Percentiles rank a stretch among this genome's conserved stretches.
These are phyloP conservation scores for Phytopythium mirpurense DNA, from an alignment of 352 stramenopile genomes.

Conservation along the genomic window DNA sequence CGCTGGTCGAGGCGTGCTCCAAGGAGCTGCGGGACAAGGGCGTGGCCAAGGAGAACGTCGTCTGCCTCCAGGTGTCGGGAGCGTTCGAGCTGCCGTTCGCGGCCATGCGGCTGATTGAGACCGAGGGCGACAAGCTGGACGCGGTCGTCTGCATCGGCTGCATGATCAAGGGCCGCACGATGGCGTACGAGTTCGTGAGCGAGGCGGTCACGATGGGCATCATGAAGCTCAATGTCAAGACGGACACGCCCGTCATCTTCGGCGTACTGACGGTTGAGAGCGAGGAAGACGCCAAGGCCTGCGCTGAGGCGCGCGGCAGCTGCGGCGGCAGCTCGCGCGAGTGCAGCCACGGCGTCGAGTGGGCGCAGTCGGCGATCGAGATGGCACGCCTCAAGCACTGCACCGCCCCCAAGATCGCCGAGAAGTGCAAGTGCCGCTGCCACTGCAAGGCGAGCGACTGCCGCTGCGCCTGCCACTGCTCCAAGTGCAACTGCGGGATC, in stretches of 20 bases:
- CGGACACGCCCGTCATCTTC: slow-evolving; percentile 74
- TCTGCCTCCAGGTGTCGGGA: slow-evolving; percentile 82
- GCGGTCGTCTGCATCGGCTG: slow-evolving; percentile 95
- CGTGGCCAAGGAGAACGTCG: slow-evolving; percentile 38
- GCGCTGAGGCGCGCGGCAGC: slow-evolving; percentile 34
- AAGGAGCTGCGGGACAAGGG: slow-evolving; percentile 54
- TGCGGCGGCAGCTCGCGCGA: slow-evolving; percentile 22
- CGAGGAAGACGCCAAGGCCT: slow-evolving; percentile 89
- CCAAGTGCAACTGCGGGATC: slow-evolving; percentile 15
- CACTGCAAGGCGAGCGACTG: slow-evolving; percentile 28
- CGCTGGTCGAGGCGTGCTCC: slow-evolving; percentile 43
- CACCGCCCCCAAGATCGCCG: slow-evolving; percentile 17
- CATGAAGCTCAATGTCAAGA: slow-evolving; percentile 95
- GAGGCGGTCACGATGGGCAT: slow-evolving; percentile 92
- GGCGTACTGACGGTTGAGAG: slow-evolving; percentile 92
- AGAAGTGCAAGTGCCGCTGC: slow-evolving; percentile 23
- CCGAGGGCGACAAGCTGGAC: slow-evolving; percentile 83
- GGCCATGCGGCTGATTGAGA: slow-evolving; percentile 74
- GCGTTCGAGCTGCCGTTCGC: slow-evolving; percentile 95
- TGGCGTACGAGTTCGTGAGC: slow-evolving; percentile 98
- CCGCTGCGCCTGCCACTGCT: slow-evolving; percentile 31
- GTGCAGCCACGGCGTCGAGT: slow-evolving; percentile 52
- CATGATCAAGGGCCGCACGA: slow-evolving; percentile 93
- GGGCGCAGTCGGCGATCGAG: slow-evolving; percentile 63
- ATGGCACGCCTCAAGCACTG: slow-evolving; percentile 88